Evolutionary conservation across 352 stramenopile species (phyloP), one percentile per base, ranked within the genome.

Genomic region (Pythium volutum): DNA sequence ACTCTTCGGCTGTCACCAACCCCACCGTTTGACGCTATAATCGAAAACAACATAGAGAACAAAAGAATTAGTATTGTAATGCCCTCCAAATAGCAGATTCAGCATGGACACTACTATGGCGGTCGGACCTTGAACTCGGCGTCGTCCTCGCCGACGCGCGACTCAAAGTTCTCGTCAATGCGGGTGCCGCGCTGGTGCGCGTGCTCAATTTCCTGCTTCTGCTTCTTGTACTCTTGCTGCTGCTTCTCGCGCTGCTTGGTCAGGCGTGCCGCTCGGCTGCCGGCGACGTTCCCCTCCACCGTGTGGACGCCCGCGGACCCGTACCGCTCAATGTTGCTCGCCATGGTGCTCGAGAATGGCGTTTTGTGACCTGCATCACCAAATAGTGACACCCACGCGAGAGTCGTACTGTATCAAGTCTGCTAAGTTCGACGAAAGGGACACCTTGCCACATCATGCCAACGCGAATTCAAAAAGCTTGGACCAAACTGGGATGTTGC

Each of bases 211-310:
- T 97, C 88, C 62, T 90, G 75, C 58, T 97, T 97, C 58, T 97
- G 92, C 56, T 75, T 81, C 79, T 97, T 91, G 64, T 97, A 99
- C 39, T 97, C 91, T 62, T 93, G 73, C 70, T 98, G 81, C 66
- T 99, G 90, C 59, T 91, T 76, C 57, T 97, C 83, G 3, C 96
- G 89, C 75, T 98, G 75, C 69, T 97, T 95, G 14, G 87, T 92
- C 36, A 99, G 76, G 15, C 74, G 68, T 4, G 96, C 94, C 2
- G 97, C 97, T 15, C 94, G 87, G 16, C 78, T 71, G 10, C 97
- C 97, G 10, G 95, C 89, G 34, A 98, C 76, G 65, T 98, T 98
- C 15, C 97, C 97, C 80, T 99, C 97, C 33, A 98, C 93, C 18
- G 97, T 99, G 72, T 98, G 88, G 56, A 97, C 91, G 48, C 96